Percentiles rank a stretch among this genome's conserved stretches.
Conservation (phyloP, 768 basidiomycete species). For the Lactarius evosmus region DNA sequence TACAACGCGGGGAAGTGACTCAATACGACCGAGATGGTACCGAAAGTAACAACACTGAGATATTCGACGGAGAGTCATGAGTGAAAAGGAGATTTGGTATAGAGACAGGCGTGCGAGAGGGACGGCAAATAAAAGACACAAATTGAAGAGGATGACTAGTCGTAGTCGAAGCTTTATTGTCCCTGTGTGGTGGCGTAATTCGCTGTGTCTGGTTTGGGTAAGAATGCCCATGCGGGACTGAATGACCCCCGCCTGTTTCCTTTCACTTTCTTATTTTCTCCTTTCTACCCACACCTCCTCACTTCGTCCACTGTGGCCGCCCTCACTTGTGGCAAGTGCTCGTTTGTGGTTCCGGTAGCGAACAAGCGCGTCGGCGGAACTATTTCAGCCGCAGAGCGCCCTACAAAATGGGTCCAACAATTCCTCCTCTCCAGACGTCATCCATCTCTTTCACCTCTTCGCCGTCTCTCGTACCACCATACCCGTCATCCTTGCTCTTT, state of each 20-base stretch:
- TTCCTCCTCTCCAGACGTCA: conserved; percentile 1
- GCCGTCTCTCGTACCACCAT: background rate
- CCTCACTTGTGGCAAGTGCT: conserved; percentile 8
- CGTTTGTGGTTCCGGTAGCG: conserved; percentile 3
- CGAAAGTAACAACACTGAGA: background rate
- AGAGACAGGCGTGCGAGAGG: background rate
- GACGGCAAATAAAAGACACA: background rate
- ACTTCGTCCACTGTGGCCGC: background rate
- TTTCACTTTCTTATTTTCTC: background rate
- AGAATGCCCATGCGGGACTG: no score
- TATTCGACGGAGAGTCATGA: background rate
- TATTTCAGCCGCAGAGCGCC: conserved; percentile 6
- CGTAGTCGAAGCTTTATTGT: background rate
- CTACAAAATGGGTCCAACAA: conserved; percentile 23
- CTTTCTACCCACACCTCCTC: background rate
- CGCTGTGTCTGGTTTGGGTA: no score
- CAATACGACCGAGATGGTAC: background rate
- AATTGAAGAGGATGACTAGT: background rate
- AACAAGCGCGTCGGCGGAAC: conserved; percentile 7
- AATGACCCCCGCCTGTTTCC: background rate
- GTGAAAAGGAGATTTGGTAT: background rate
- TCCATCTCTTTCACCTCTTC: background rate
- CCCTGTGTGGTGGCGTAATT: background rate
- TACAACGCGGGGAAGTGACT: background rate
- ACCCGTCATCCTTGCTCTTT: background rate